Conservation (phyloP, 2,329 filamentous ascomycete species). For the Trichoderma afroharzianum region DNA sequence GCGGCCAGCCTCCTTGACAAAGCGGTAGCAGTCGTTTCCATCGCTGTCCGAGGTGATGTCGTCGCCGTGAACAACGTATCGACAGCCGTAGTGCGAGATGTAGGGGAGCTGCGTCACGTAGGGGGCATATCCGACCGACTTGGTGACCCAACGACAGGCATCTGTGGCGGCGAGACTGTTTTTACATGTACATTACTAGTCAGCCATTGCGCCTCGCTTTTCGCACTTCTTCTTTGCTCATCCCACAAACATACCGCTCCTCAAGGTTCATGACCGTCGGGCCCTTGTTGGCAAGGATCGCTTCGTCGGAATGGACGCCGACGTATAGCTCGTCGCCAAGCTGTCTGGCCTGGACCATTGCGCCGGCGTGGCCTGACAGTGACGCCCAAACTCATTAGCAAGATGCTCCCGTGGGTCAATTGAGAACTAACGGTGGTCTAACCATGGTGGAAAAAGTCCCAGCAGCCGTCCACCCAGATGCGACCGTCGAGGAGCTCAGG, state of each 20-base stretch:
- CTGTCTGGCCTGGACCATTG: slow-evolving; percentile 92
- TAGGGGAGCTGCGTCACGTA: slow-evolving; percentile 93
- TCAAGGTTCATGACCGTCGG: slow-evolving; percentile 93
- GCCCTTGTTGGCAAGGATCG: slow-evolving; percentile 94
- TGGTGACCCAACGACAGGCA: slow-evolving; percentile 91
- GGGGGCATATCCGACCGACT: slow-evolving; percentile 77
- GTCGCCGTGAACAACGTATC: slow-evolving; percentile 93
- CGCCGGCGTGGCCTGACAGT: slow-evolving; percentile 83
- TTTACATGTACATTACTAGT: neutral
- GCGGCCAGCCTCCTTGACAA: slow-evolving; percentile 86
- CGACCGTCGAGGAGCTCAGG: slow-evolving; percentile 62
- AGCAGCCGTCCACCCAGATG: slow-evolving; percentile 98
- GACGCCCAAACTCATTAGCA: neutral
- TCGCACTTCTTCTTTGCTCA: neutral
- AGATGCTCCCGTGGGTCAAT: neutral
- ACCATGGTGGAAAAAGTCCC: slow-evolving; percentile 99
- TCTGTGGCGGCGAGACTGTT: slow-evolving; percentile 79
- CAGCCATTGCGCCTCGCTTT: neutral
- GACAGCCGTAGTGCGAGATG: slow-evolving; percentile 93
- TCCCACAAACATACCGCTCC: slow-evolving; percentile 60
- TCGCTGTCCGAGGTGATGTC: slow-evolving; percentile 94
- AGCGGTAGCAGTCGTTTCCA: slow-evolving; percentile 95
- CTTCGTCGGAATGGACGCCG: slow-evolving; percentile 92
- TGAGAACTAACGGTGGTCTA: slow-evolving; percentile 24
- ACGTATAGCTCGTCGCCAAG: slow-evolving; percentile 85